These are phyloP conservation scores for Hypocrella siamensis DNA, from an alignment of 2,329 filamentous ascomycete species.

Conservation along the genomic window DNA sequence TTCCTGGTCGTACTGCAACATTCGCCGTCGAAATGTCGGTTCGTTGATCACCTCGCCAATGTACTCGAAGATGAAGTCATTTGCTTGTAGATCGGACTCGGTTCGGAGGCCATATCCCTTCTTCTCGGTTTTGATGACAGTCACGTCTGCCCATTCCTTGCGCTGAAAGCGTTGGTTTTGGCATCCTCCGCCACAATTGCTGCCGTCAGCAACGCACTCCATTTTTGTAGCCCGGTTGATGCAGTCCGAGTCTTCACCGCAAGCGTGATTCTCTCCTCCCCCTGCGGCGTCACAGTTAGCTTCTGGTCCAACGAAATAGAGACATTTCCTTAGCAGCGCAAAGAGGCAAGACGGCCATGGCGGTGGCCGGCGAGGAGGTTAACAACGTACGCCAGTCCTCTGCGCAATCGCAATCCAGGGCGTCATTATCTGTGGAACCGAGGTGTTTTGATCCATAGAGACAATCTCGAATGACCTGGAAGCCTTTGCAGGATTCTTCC, in stretches of 20 bases:
- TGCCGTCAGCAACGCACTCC: conserved; percentile 67
- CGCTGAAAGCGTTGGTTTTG: conserved; percentile 92
- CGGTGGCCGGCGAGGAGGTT: conserved; percentile 1
- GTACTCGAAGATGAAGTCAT: conserved; percentile 96
- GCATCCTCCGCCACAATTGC: conserved; percentile 74
- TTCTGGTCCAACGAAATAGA: not conserved
- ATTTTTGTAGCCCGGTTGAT: conserved; percentile 98
- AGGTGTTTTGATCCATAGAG: conserved; percentile 85
- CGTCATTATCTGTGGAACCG: conserved; percentile 77
- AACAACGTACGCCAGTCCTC: conserved; percentile 79
- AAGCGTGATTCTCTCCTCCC: conserved; percentile 61
- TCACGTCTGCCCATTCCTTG: conserved; percentile 77
- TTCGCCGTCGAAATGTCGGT: conserved; percentile 71
- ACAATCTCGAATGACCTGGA: conserved; percentile 71
- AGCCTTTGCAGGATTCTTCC: conserved; percentile 56
- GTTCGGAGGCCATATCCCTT: conserved; percentile 89
- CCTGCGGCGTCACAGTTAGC: too few relatives aligned
- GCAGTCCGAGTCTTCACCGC: conserved; percentile 91
- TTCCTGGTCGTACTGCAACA: conserved; percentile 86
- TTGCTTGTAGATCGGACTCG: conserved; percentile 57
- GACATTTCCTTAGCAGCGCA: not conserved
- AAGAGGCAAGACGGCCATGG: not conserved
- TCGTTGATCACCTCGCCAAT: conserved; percentile 98
- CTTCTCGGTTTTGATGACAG: conserved; percentile 95
- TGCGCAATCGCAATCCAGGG: conserved; percentile 85